phyloP scores from a whole-genome alignment of 257 asterid genomes.

The Primulina tabacum region DNA sequence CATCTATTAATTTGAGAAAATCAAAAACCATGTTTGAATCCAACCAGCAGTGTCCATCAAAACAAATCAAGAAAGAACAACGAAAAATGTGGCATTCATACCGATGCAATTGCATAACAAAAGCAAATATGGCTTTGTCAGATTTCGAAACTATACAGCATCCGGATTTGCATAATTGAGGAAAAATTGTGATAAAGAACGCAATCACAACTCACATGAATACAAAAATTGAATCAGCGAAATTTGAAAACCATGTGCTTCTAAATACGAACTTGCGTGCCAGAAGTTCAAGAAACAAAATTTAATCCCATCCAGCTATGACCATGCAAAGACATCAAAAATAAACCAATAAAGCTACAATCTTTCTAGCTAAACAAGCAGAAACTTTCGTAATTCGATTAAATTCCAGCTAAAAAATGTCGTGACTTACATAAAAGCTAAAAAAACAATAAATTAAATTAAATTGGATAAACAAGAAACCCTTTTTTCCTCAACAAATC shows the following conservation, averaged over 20 bases:
- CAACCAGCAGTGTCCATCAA: constrained; percentile 15
- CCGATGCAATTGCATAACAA: constrained; percentile 2
- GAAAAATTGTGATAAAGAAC: not conserved
- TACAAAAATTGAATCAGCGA: constrained; percentile 12
- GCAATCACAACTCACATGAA: constrained; percentile 13
- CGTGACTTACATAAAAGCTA: not conserved
- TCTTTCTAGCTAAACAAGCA: not conserved
- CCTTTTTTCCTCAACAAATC: not conserved
- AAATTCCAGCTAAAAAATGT: not conserved
- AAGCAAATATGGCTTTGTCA: not conserved
- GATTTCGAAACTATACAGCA: not conserved
- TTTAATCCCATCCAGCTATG: not conserved
- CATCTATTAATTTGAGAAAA: not conserved
- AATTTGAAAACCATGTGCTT: not conserved
- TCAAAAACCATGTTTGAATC: constrained; percentile 3
- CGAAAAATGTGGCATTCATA: not conserved
- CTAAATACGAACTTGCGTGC: not conserved
- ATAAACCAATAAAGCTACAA: not conserved
- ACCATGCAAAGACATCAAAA: constrained; percentile 11
- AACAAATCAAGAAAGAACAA: constrained; percentile 1
- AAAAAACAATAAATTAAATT: no score
- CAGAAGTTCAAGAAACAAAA: constrained; percentile 21
- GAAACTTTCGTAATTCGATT: not conserved
- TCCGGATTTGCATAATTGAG: not conserved
- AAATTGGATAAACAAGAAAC: not conserved